Evolutionary conservation across 2,329 filamentous ascomycete genomes (phyloP), one percentile per base, ranked within the genome.

Genomic region (Microascus cirrosus): DNA sequence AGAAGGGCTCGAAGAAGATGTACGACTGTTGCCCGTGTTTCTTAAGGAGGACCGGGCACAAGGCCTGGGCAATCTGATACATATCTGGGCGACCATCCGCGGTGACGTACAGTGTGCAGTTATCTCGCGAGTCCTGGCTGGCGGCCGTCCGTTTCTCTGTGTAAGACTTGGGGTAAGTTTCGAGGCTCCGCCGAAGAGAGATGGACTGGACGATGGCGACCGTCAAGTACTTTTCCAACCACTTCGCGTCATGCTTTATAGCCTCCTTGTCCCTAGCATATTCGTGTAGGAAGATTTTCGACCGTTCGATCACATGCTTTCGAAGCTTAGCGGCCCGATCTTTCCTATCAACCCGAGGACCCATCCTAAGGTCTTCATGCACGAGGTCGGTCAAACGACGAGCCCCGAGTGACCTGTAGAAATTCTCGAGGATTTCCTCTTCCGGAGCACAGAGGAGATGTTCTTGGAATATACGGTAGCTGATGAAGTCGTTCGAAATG

Each of bases 51-150:
- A 95, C 74, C 65, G 87, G 84, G 61, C 93, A 90, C 53, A 99
- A 78, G 28, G 90, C 90, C 64, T 92, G 88, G 59, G 90, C 94
- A 62, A 99, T 86, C 72, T 99, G 91, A 68, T 95, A 97, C 67
- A 95, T 83, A 67, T 97, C 91, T 34, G 84, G 87, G 60, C 82
- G 82, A 1, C 77, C 71, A 34, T 78, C 80, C 11, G 85, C 81
- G 3, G 87, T 86, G 42, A 97, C 84, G 66, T 87, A 95, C n/a
- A 97, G 74, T 4, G 84, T 80, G 68, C 82, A 86, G 18, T 81
- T 79, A 20, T 74, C 74, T 18, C 73, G 72, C 25, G 70, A 77
- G 56, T 77, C 76, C 52, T 80, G 73, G 48, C 82, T 84, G 39
- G 86, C 89, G 25, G 89, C 91, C 20, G 85, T 90, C 66, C 85